Evolutionary conservation across 306 rosid genomes (phyloP).

Genomic region (Trifolium pratense): DNA sequence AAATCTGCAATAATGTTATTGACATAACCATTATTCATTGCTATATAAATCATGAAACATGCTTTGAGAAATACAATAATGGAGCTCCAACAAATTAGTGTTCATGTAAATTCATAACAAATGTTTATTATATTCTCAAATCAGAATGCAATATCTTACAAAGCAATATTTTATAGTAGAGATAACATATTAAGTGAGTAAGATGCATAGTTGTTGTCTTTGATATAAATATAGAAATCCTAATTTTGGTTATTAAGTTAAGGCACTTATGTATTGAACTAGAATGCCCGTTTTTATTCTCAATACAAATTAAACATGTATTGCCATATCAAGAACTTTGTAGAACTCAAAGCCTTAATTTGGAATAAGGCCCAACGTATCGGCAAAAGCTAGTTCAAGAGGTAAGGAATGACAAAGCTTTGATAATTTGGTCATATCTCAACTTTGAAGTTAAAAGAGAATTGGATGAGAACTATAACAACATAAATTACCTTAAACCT

Average conservation of each 20-base stretch:
- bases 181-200: background rate
- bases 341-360: background rate
- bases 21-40: constrained; percentile 4
- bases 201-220: background rate
- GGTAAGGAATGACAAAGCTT: background rate
- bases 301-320: background rate
- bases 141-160: background rate
- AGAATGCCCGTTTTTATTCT: background rate
- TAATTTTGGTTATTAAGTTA: background rate
- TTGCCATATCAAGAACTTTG: background rate
- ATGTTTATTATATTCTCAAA: background rate
- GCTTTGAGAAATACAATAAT: constrained; percentile 23
- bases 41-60: background rate
- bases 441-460: background rate
- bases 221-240: background rate
- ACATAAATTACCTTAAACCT: constrained; percentile 63
- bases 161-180: background rate
- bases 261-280: background rate
- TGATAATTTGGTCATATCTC: background rate
- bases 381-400: background rate
- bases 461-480: background rate
- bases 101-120: background rate
- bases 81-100: background rate
- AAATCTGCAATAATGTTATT: constrained; percentile 50
- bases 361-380: background rate